Percentiles rank a stretch among this genome's conserved stretches.
phyloP scores from a whole-genome alignment of 2,329 filamentous ascomycete species.

The Onygenales sp. region DNA sequence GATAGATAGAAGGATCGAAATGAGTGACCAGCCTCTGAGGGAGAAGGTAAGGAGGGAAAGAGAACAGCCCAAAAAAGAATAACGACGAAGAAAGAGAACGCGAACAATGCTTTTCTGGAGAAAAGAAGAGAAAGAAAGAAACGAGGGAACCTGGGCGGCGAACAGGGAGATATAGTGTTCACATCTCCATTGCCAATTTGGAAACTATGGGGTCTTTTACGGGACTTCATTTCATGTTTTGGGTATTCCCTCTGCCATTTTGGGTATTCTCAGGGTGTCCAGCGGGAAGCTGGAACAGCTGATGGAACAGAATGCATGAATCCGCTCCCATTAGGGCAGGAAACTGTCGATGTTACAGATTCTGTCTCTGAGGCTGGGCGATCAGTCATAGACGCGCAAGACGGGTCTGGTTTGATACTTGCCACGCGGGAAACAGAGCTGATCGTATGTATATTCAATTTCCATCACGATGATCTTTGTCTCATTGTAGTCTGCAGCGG shows the following conservation, averaged over 20 bases:
- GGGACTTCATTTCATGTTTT: neutral
- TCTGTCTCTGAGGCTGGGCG: neutral
- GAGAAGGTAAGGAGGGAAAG: neutral
- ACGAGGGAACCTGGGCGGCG: neutral
- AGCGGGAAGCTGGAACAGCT: neutral
- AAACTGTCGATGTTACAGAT: neutral
- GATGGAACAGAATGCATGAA: neutral
- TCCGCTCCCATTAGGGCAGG: neutral
- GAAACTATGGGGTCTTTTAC: neutral
- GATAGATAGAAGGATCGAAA: neutral
- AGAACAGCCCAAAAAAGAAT: neutral
- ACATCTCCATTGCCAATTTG: neutral
- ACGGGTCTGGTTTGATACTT: neutral
- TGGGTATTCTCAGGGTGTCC: neutral
- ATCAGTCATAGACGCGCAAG: neutral
- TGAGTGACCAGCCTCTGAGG: slow-evolving; percentile 6
- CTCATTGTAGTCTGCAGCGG: neutral
- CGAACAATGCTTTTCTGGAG: neutral
- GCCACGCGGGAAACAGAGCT: neutral
- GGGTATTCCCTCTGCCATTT: neutral
- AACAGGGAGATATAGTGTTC: neutral
- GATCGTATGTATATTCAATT: neutral
- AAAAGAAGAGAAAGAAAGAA: neutral
- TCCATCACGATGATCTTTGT: neutral
- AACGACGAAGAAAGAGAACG: neutral